Percentiles rank a stretch among this genome's conserved stretches.
phyloP scores from a whole-genome alignment of 345 rosid genomes.

The Nasturtium officinale region DNA sequence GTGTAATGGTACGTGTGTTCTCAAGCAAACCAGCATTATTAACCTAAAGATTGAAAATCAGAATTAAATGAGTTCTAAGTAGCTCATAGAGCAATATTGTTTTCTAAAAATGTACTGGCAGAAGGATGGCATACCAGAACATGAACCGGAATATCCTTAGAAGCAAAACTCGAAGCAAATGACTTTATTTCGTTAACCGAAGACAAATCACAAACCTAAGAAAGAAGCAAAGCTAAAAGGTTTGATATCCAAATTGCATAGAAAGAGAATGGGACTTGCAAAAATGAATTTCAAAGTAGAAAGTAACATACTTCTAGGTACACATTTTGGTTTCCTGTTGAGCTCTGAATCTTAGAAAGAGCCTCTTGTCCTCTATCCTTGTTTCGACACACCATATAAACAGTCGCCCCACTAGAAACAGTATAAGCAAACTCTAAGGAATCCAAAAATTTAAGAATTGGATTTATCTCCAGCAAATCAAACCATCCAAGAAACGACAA shows the following conservation, averaged over 20 bases:
- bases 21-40: conserved; percentile 90
- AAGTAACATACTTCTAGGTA: conserved; percentile 67
- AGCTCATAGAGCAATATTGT: too few relatives aligned
- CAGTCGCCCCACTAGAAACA: conserved; percentile 74
- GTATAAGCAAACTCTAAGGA: too few relatives aligned
- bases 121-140: too few relatives aligned
- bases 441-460: neutral
- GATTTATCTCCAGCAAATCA: neutral
- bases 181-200: conserved; percentile 75
- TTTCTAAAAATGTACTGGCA: too few relatives aligned
- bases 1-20: conserved; percentile 55
- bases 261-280: conserved; percentile 10
- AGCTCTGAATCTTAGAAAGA: conserved; percentile 64
- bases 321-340: conserved; percentile 75
- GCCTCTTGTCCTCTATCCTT: conserved; percentile 88
- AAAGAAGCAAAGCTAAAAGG: conserved; percentile 30
- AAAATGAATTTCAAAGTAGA: neutral
- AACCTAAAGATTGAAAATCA: conserved; percentile 50
- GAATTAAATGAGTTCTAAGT: neutral
- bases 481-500: neutral
- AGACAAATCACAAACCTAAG: conserved; percentile 87
- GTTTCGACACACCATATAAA: conserved; percentile 82
- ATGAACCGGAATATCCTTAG: conserved; percentile 74
- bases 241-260: conserved; percentile 4
- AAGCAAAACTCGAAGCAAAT: conserved; percentile 73